phyloP scores from a whole-genome alignment of 176 grass and related monocot species.

The Carex kokanica region DNA sequence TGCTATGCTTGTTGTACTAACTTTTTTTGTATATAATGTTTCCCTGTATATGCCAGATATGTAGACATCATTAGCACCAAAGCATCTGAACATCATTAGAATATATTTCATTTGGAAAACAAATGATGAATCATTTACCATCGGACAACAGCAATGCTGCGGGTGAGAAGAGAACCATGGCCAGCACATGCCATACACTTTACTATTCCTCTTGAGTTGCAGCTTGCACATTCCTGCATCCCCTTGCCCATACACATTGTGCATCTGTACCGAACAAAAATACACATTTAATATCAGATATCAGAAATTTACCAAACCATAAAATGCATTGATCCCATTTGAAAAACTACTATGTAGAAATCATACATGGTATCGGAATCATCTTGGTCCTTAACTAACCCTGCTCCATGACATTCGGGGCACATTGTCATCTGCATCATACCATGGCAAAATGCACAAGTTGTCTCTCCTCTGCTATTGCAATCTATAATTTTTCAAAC shows the following conservation, averaged over 20 bases:
- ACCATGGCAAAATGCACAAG: constrained; percentile 63
- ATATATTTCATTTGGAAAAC: constrained; percentile 15
- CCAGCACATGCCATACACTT: constrained; percentile 66
- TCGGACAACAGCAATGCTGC: constrained; percentile 59
- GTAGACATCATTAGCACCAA: constrained; percentile 2
- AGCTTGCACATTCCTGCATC: constrained; percentile 59
- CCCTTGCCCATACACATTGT: constrained; percentile 70
- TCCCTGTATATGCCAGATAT: constrained; percentile 52
- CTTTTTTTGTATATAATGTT: constrained; percentile 55
- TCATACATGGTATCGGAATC: constrained; percentile 74
- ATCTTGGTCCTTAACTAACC: constrained; percentile 69
- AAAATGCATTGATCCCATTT: not conserved
- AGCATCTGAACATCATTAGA: not conserved
- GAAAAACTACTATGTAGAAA: not conserved
- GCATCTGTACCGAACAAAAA: constrained; percentile 49
- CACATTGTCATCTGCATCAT: constrained; percentile 73
- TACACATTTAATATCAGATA: constrained; percentile 14
- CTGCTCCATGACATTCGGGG: constrained; percentile 59
- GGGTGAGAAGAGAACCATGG: constrained; percentile 60
- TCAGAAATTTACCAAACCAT: not conserved
- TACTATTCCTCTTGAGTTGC: constrained; percentile 61
- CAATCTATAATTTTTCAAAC: constrained; percentile 44
- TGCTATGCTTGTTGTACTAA: constrained; percentile 57
- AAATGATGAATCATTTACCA: constrained; percentile 47
- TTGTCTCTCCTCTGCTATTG: constrained; percentile 50